Conservation (phyloP, 129 eudicot species). For the Smallanthus sonchifolius region DNA sequence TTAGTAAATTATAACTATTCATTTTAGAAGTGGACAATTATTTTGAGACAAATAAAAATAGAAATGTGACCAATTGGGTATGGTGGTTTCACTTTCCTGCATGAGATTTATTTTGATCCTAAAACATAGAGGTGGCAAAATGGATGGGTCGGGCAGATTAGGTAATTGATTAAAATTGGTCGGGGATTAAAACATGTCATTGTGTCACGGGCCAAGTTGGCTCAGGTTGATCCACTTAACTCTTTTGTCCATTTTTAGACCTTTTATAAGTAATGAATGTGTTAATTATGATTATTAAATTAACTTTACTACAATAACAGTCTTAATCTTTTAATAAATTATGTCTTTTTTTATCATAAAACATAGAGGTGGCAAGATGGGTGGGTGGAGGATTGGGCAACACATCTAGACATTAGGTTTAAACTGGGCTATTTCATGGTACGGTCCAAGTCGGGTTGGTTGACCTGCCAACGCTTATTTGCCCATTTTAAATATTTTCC, state of each 20-base stretch:
- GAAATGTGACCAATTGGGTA: background rate
- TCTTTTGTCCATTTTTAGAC: background rate
- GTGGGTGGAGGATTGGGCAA: background rate
- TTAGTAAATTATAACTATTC: background rate
- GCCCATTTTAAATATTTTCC: background rate
- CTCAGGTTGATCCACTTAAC: background rate
- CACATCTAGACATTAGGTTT: background rate
- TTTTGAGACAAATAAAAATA: background rate
- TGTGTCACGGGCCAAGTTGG: background rate
- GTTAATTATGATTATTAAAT: background rate
- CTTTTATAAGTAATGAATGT: background rate
- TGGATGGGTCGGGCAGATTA: background rate
- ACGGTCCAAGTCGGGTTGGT: background rate
- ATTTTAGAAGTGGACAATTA: background rate
- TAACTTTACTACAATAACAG: background rate
- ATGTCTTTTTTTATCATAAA: background rate
- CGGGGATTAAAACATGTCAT: background rate
- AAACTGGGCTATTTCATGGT: background rate
- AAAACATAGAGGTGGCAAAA: background rate
- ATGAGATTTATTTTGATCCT: background rate
- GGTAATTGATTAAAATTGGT: background rate
- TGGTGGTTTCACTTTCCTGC: background rate
- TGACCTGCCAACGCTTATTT: background rate
- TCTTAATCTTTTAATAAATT: too few relatives aligned
- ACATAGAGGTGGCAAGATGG: background rate